Percentiles rank a stretch among this genome's conserved stretches.
These are phyloP conservation scores for Diacronema lutheri DNA, from an alignment of 78 protist genomes.

Conservation along the genomic window DNA sequence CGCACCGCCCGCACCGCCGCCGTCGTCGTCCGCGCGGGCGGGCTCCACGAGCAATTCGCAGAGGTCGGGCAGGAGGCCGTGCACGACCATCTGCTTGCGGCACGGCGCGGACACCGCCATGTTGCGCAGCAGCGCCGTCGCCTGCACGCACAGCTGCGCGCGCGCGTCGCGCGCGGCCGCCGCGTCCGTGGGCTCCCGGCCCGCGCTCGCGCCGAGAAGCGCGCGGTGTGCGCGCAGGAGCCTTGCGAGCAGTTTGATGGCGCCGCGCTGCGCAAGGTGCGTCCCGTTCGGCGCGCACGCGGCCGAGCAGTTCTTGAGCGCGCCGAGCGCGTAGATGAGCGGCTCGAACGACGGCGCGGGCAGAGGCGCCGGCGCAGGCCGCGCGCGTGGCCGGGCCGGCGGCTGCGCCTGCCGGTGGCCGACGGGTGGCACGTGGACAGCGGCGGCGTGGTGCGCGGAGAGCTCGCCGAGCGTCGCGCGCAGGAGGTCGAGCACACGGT, in stretches of 20 bases:
- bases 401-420: neutral
- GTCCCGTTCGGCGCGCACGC: neutral
- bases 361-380: neutral
- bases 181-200: no score
- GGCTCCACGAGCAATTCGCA: neutral
- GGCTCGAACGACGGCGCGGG: neutral
- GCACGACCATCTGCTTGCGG: neutral
- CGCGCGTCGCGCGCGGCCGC: neutral
- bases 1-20: no score
- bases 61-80: neutral
- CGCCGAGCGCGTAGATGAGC: neutral
- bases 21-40: no score
- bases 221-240: no score
- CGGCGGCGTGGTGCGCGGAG: neutral
- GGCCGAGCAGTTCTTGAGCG: neutral
- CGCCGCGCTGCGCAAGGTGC: neutral
- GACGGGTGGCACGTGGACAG: neutral
- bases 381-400: neutral
- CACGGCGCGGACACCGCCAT: neutral
- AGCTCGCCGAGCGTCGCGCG: neutral
- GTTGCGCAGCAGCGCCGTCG: slow-evolving; percentile 8
- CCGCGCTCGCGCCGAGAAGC: no score
- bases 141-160: neutral
- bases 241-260: neutral
- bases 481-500: neutral